Base-by-base conservation (phyloP, 2,329 filamentous ascomycete genomes). In the Ascochyta pisi region DNA sequence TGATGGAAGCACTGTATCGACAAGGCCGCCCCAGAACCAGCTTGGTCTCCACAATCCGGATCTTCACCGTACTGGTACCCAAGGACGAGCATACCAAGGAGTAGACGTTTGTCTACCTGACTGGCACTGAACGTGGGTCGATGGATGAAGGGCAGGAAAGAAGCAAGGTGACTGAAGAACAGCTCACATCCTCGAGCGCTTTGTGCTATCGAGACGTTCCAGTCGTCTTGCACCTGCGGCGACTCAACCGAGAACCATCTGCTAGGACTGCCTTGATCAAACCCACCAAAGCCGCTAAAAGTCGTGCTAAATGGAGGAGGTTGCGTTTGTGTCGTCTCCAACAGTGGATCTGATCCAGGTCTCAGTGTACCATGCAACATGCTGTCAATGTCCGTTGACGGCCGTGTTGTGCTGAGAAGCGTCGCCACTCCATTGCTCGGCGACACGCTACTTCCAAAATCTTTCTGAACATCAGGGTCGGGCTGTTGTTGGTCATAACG, bases 41-140 rank as follows among this genome's bases (percentile, higher is more conserved):
- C 29, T 47, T 54, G 41, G 9, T 55, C 31, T 9, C 33, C 52
- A 41, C 19, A 47, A 16, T 62, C 60, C 5, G 62, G 62, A 37
- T 65, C 55, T 27, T 65, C 60, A 7, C 62, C 62, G 26, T 66
- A 58, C 29, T 66, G 62, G 23, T 65, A 66, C 4, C 47, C 62
- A 23, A 66, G 51, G 26, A 40, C 49, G 13, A 66, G 55, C 45
- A 66, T 63, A 16, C 60, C 57, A 10, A 61, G 48, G 10, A 66
- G 52, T 10, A 65, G 39, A n/a, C 45, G 45, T 26, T 42, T 41
- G 7, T 60, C 38, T 1, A 46, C 41, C 35, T 50, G 29, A 16
- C 37, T 39, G 8, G 48, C 31, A 29, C 62, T 27, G 44, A 66
- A 66, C 13, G 60, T 65, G 27, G 62, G 50, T 10, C 37, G 53